phyloP scores from a whole-genome alignment of 805 yeast genomes.

The Yarrowia alimentaria region DNA sequence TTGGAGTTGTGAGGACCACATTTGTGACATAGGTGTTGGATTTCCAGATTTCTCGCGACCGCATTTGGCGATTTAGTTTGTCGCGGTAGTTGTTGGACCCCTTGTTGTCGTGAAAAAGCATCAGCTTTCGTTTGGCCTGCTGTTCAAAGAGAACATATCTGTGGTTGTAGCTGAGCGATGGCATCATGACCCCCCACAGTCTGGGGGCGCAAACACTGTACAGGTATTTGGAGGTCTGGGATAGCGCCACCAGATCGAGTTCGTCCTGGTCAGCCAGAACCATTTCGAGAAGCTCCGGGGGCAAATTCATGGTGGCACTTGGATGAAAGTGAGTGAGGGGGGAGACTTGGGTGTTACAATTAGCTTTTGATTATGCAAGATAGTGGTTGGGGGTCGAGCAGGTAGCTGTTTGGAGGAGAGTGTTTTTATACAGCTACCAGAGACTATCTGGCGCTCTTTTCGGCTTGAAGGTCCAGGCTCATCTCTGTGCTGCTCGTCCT shows the following conservation, averaged over 20 bases:
- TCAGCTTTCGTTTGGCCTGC: slow-evolving; percentile 1
- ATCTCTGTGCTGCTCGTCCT: no score
- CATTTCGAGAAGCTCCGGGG: slow-evolving; percentile 24
- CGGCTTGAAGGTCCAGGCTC: no score
- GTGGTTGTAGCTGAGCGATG: slow-evolving; percentile 24
- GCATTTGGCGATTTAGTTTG: slow-evolving; percentile 16
- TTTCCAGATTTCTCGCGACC: neutral
- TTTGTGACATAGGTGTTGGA: neutral
- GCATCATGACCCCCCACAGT: slow-evolving; percentile 25
- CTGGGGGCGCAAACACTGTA: slow-evolving; percentile 2
- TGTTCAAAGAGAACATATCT: slow-evolving; percentile 19
- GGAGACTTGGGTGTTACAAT: no score
- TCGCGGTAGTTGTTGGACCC: slow-evolving; percentile 19
- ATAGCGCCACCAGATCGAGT: neutral
- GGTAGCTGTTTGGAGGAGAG: no score
- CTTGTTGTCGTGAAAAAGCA: neutral
- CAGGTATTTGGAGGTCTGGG: slow-evolving; percentile 2
- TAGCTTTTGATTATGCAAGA: slow-evolving; percentile 20
- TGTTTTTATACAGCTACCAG: no score
- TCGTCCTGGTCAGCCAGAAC: slow-evolving; percentile 23
- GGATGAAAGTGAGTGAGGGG: neutral
- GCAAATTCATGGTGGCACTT: slow-evolving; percentile 18
- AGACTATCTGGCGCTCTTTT: no score
- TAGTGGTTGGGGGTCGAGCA: no score
- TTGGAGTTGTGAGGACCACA: slow-evolving; percentile 14